Conservation (phyloP, 257 asterid genomes). For the Solanum chmielewskii region DNA sequence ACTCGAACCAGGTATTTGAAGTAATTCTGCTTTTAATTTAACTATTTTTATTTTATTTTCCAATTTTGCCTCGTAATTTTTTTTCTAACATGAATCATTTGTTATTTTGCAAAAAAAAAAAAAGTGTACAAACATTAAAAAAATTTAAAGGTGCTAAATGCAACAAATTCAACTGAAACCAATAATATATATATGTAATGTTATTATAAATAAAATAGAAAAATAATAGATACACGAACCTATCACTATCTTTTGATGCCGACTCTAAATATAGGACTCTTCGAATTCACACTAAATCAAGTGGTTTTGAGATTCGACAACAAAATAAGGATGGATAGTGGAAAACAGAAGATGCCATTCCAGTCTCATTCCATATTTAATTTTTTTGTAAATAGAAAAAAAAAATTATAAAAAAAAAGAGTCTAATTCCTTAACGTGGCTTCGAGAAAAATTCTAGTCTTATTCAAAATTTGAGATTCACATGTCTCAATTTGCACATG, state of each 20-base stretch:
- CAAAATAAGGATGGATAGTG: background rate
- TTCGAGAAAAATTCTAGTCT: background rate
- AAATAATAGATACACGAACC: no score
- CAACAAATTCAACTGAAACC: no score
- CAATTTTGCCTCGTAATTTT: background rate
- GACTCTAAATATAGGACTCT: background rate
- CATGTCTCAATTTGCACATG: background rate
- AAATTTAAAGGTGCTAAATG: no score
- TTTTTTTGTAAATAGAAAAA: background rate
- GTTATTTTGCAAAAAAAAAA: background rate
- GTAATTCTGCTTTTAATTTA: background rate
- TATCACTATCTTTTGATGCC: background rate
- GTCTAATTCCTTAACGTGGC: background rate
- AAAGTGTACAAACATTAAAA: background rate
- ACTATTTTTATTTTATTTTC: background rate
- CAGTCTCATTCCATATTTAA: background rate
- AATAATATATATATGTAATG: no score
- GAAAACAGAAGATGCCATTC: background rate
- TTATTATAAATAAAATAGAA: no score
- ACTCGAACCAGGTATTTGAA: background rate
- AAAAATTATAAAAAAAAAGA: no score
- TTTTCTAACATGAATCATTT: no score
- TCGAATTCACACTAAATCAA: background rate
- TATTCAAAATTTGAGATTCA: background rate
- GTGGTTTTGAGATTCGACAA: background rate